These are phyloP conservation scores for Cymbidium sinense DNA, from an alignment of 106 monocot genomes.

Conservation along the genomic window DNA sequence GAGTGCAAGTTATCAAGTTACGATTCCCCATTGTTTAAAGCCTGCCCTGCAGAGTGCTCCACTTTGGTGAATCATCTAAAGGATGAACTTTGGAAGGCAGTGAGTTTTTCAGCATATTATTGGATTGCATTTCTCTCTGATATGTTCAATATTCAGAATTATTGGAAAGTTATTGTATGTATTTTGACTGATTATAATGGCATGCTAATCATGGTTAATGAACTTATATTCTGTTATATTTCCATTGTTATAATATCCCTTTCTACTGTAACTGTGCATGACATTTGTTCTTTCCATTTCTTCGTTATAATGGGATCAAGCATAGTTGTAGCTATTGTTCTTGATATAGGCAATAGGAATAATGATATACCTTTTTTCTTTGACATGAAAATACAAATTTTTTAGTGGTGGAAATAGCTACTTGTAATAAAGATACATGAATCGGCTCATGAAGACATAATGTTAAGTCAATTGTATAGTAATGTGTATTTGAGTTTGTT, in stretches of 20 bases:
- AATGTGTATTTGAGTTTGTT: too few species aligned
- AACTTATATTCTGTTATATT: background rate
- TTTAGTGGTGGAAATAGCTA: too few species aligned
- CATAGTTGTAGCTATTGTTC: background rate
- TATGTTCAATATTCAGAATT: background rate
- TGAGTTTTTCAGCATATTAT: background rate
- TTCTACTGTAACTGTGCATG: background rate
- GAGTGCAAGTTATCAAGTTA: constrained; percentile 3
- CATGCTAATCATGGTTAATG: background rate
- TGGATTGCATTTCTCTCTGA: background rate
- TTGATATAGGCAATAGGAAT: background rate
- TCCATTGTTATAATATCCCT: background rate
- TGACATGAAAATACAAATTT: background rate
- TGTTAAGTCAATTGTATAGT: too few species aligned
- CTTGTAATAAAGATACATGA: too few species aligned
- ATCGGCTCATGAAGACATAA: too few species aligned
- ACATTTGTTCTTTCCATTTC: background rate
- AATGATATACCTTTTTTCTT: background rate
- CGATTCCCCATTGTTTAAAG: background rate
- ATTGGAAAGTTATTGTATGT: background rate
- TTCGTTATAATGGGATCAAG: background rate
- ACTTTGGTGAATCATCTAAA: constrained; percentile 8
- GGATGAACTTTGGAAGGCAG: background rate
- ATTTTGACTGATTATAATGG: background rate
- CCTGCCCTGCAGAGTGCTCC: background rate